Conservation (phyloP, 768 basidiomycete species). For the Gloeophyllum trabeum region DNA sequence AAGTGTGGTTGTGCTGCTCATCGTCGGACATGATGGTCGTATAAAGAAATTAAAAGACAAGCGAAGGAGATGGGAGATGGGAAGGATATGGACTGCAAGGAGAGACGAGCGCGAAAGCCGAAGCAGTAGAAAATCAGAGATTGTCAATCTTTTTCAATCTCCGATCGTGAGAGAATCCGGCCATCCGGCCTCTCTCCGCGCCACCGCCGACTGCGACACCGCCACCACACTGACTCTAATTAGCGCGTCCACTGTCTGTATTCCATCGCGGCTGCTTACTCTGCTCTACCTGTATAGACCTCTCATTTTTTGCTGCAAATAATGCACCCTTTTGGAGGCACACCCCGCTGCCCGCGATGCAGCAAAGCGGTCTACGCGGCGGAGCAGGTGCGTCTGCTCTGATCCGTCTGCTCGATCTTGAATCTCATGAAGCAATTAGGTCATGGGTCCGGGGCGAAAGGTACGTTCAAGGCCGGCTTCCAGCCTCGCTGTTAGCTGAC, state of each 20-base stretch:
- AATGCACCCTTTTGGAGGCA: conserved; percentile 69
- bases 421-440: conserved; percentile 26
- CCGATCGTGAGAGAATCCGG: conserved; percentile 21
- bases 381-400: conserved; percentile 51
- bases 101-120: conserved; percentile 7
- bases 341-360: conserved; percentile 66
- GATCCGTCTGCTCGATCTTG: neutral
- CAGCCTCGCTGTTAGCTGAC: neutral
- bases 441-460: conserved; percentile 83
- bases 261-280: too few relatives aligned
- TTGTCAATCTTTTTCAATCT: conserved; percentile 23
- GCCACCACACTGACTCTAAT: neutral
- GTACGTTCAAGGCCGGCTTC: conserved; percentile 27
- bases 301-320: too few relatives aligned
- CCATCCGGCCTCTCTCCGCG: conserved; percentile 9
- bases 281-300: too few relatives aligned
- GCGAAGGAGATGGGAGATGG: conserved; percentile 17
- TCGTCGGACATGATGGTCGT: conserved; percentile 73
- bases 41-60: conserved; percentile 15
- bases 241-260: neutral
- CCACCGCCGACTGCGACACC: neutral
- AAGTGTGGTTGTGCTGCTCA: conserved; percentile 76
- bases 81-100: conserved; percentile 12
- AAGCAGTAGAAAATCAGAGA: neutral
- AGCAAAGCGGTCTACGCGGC: conserved; percentile 75